Conservation (phyloP, 208 protist species). For the Acanthamoeba lugdunensis region DNA sequence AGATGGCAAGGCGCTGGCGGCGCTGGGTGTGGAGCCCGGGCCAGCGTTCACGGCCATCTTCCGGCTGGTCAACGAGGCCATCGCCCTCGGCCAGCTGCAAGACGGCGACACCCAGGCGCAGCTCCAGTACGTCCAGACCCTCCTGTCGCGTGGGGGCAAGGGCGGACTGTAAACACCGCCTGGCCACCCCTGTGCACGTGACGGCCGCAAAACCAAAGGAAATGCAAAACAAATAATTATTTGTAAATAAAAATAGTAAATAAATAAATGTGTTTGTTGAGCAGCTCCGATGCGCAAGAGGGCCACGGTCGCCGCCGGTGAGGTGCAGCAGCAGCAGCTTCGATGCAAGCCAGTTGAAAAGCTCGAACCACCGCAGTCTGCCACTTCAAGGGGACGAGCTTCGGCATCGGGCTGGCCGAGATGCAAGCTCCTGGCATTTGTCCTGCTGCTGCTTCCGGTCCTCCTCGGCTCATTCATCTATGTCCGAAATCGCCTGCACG, state of each 20-base stretch:
- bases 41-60: constrained; percentile 3
- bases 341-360: too few species aligned
- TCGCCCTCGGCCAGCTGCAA: background rate
- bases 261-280: too few species aligned
- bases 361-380: too few species aligned
- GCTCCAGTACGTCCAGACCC: background rate
- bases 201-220: too few species aligned
- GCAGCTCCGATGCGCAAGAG: too few species aligned
- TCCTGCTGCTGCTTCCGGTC: background rate
- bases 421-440: background rate
- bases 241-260: too few species aligned
- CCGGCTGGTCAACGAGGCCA: background rate
- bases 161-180: background rate
- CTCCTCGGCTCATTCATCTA: background rate
- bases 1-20: background rate
- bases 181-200: too few species aligned
- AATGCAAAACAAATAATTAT: too few species aligned
- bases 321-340: too few species aligned
- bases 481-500: background rate
- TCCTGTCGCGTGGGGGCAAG: background rate
- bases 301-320: too few species aligned
- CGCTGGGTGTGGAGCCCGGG: background rate
- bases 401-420: background rate
- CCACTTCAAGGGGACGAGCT: too few species aligned
- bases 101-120: background rate